Percentiles rank a stretch among this genome's conserved stretches.
phyloP scores from a whole-genome alignment of 129 eudicot genomes.

The Helichrysum umbraculigerum region DNA sequence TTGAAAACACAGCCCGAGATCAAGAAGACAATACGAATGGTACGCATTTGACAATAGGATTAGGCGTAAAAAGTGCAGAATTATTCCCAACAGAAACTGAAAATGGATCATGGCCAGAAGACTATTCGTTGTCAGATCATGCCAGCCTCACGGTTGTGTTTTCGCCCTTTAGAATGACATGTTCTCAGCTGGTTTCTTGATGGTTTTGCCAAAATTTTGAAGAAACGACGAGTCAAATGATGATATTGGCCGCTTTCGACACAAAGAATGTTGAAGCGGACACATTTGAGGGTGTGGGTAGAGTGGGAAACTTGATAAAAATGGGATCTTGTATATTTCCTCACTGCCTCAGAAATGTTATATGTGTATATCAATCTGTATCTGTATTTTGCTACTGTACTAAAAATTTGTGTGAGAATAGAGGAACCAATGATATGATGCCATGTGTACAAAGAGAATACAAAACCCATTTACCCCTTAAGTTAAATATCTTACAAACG shows the following conservation, averaged over 20 bases:
- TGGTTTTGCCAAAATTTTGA: slow-evolving; percentile 7
- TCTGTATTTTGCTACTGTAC: slow-evolving; percentile 6
- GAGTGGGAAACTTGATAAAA: slow-evolving; percentile 11
- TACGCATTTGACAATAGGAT: slow-evolving; percentile 57
- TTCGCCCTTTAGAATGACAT: slow-evolving; percentile 76
- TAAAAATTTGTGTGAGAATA: too few species aligned
- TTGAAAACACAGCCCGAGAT: slow-evolving; percentile 30
- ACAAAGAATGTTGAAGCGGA: slow-evolving; percentile 15
- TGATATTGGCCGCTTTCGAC: slow-evolving; percentile 18
- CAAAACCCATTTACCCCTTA: too few species aligned
- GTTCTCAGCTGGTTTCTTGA: slow-evolving; percentile 47
- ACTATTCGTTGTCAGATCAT: slow-evolving; percentile 89
- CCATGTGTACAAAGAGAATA: too few species aligned
- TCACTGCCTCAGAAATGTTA: slow-evolving; percentile 6
- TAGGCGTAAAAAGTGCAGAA: slow-evolving; percentile 79
- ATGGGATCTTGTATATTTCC: neutral
- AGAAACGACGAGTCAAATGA: slow-evolving; percentile 30
- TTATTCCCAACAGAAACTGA: slow-evolving; percentile 90
- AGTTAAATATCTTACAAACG: too few species aligned
- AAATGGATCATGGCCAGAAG: slow-evolving; percentile 96
- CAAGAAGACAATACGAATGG: slow-evolving; percentile 36
- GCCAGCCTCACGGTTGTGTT: slow-evolving; percentile 91
- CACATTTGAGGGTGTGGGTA: slow-evolving; percentile 27
- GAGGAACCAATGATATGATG: too few species aligned
- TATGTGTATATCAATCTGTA: slow-evolving; percentile 4